Evolutionary conservation across 768 basidiomycete genomes (phyloP), one percentile per base, ranked within the genome.

Genomic region (Mycena amicta): DNA sequence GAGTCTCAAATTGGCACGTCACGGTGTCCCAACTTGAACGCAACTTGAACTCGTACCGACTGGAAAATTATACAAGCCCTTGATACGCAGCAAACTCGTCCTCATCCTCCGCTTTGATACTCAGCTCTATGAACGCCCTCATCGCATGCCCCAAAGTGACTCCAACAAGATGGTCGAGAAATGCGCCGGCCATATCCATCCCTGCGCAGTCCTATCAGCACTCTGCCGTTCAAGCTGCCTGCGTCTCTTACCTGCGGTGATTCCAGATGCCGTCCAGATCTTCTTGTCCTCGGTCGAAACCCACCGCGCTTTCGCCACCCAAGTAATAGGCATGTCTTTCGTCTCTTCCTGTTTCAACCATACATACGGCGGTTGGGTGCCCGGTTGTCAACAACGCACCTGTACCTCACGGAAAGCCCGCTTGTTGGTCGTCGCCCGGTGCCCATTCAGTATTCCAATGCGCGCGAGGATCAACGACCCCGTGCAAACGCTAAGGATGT

Each of bases 401-500:
- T 37, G 8, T 8, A 58, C 59, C 18, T 72, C 60, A 6, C 51
- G 70, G 58, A 71, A 76, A 4, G 47, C 45, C 3, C 61, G 26
- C 59, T 78, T 78, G 65, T 76, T 77, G 6, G 75, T 75, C 0
- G 75, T 78, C 12, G 75, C 76, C 12, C 66, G 58, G 47, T 70
- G 67, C 3, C 75, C 75, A 11, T 70, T 65, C 28, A 77, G 62
- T 1, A 72, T 45, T 0, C 75, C 76, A 4, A 70, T 64, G 4
- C 63, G 64, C 2, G 75, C 76, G 1, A 77, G 65, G 25, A 74
- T 56, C 64, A 69, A 67, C 5, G 71, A 66, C 11, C 74, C 75
- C 16, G 70, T 72, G 59, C 76, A 76, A 13, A 77, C 71, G 11
- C 66, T 67, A 40, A 76, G 55, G 26, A 76, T 64, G 61, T 76